Base-by-base conservation (phyloP, 2,329 filamentous ascomycete genomes). In the Fonsecaea erecta region DNA sequence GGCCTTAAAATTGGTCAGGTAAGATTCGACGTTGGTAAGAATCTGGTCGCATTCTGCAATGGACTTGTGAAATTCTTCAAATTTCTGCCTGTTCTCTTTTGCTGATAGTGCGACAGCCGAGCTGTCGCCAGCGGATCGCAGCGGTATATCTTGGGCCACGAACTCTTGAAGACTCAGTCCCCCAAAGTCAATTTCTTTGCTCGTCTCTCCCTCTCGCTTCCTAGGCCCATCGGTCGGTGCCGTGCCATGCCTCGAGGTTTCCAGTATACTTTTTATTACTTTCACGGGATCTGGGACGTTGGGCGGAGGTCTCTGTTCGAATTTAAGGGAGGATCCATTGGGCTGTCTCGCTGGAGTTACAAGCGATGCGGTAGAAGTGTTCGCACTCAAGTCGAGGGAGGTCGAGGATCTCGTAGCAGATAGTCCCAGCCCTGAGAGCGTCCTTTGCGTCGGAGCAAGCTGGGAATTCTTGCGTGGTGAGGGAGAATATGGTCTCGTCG, bases 11-110 rank as follows among this genome's bases (percentile, higher is more conserved):
- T 89, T 94, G 40, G 91, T 91, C 60, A 99, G 83, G 75, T 97
- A 98, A 34, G 87, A 88, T 79, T 99, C 94, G 61, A 99, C 95
- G 0, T 93, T 97, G 77, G 89, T 91, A 52, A 98, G 85, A 57
- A 98, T 92, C 75, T 96, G 90, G 77, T 99, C 95, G 79, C 94
- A 99, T 57, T 92, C 80, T 46, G 83, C 74, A 73, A 99, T 98
- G 3, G 93, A 96, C 73, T 86, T 87, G 78, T 98, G 95, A 48
- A 99, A 83, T 63, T 96, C 92, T 77, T 97, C 90, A 72, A 96
- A 96, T 73, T 90, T 93, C 73, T 89, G 83, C 76, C 90, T 91
- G 70, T 97, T 92, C 70, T 85, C 85, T 76, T 95, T 90, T 76
- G 93, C 62, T 16, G 54, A 60, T n/a, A 59, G 48, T 11, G 54